Base-by-base conservation (phyloP, 805 yeast species). In the Kluyveromyces lactis region DNA sequence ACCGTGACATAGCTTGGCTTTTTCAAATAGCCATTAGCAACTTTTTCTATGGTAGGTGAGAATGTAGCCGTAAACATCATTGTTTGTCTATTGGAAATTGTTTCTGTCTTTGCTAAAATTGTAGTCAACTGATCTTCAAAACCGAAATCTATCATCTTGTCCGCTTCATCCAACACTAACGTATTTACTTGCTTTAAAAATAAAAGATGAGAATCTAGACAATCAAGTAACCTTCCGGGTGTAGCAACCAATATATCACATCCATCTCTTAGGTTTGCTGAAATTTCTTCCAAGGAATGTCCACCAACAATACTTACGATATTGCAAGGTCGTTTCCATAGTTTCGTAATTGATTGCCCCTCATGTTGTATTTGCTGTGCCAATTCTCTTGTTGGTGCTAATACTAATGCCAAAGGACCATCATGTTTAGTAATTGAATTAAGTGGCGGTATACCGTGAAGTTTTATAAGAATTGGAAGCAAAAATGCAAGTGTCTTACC, bases 41-140 rank as follows among this genome's bases (percentile, higher is more conserved):
- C 60, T 38, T 68, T 69, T 53, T 83, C 86, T 31, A 87, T 79
- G 1, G 76, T 69, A 0, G 78, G 71, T 0, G 95, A 83, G 77
- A 90, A 79, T 0, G 98, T 92, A 0, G 97, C 97, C 0, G 97
- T 85, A 60, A 86, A 90, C 95, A 90, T 83, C 75, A 86, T 71
- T 0, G 94, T 85, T 36, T 78, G 79, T 21, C 65, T 64, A 8
- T 31, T 46, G 13, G 18, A 43, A 23, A 18, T 53, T 34, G 41
- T 59, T 0, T 86, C 81, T n/a, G 85, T 64, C 27, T 64, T 64
- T 3, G 64, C 66, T 38, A 83, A 58, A 12, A 90, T 76, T 31
- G 71, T 67, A 17, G 71, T 72, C 34, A 90, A 73, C 52, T 86
- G 86, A 26, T 75, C 81, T 56, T 86, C 95, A 57, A 90, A 90